A percentile compares a stretch with the other conserved stretches of the same genome.
Conservation (phyloP, 768 basidiomycete species). For the Lactarius hengduanensis region DNA sequence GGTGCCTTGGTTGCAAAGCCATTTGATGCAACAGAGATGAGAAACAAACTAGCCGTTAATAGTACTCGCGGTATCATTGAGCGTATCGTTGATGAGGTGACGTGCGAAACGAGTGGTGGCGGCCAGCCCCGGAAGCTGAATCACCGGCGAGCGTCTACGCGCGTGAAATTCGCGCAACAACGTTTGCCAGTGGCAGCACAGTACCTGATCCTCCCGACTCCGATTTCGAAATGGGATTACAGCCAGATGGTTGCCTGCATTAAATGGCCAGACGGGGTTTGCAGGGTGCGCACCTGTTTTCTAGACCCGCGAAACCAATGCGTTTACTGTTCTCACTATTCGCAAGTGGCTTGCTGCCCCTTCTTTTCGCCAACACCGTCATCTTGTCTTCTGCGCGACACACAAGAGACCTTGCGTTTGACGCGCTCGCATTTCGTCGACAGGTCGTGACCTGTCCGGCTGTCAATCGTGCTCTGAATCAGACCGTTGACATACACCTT, state of each 20-base stretch:
- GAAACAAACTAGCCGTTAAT: neutral
- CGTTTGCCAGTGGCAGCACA: neutral
- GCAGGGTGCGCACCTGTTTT: neutral
- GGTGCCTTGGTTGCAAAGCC: neutral
- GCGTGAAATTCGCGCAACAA: neutral
- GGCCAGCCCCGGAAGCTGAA: neutral
- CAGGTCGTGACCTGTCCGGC: conserved; percentile 18
- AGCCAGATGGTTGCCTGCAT: neutral
- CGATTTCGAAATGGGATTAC: neutral
- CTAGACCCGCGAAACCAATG: neutral
- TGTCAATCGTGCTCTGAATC: conserved; percentile 22
- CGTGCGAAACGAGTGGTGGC: neutral
- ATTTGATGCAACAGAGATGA: neutral
- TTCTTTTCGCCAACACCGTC: neutral
- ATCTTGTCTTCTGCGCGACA: neutral
- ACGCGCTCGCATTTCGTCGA: conserved; percentile 5
- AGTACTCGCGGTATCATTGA: neutral
- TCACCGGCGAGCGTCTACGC: neutral
- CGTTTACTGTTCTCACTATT: conserved; percentile 1
- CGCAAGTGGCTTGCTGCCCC: conserved; percentile 1
- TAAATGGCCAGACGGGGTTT: neutral
- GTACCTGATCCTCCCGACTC: neutral
- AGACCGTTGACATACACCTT: conserved; percentile 21
- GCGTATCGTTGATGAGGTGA: neutral
- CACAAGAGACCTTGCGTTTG: conserved; percentile 1